Percentiles rank a stretch among this genome's conserved stretches.
Evolutionary conservation across 2,329 filamentous ascomycete genomes (phyloP).

Genomic region (Curvularia spicifera): DNA sequence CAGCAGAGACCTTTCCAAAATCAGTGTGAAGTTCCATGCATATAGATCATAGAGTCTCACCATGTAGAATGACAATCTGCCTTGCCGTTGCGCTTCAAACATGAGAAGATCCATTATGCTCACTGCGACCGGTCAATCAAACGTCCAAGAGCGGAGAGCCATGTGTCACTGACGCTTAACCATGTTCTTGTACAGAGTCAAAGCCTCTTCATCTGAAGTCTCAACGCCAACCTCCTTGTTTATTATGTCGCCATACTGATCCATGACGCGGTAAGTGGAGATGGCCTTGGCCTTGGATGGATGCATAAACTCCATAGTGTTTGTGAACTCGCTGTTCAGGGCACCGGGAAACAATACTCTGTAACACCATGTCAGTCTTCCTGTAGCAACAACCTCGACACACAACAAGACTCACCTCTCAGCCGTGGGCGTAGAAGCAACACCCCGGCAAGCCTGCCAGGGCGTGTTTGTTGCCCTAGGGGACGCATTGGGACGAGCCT

Average conservation of each 20-base stretch:
- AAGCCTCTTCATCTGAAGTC: conserved; percentile 67
- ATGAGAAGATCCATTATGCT: conserved; percentile 96
- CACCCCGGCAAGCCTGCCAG: conserved; percentile 59
- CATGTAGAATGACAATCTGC: conserved; percentile 97
- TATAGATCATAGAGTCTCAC: conserved; percentile 55
- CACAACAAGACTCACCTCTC: conserved; percentile 60
- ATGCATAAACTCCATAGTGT: conserved; percentile 75
- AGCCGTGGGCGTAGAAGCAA: conserved; percentile 65
- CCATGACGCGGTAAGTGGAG: conserved; percentile 88
- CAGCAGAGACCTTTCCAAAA: conserved; percentile 68
- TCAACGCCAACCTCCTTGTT: conserved; percentile 72
- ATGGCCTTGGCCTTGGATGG: conserved; percentile 74
- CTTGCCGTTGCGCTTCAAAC: conserved; percentile 96
- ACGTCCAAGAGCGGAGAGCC: not conserved
- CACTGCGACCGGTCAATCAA: conserved; percentile 49
- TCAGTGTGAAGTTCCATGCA: not conserved
- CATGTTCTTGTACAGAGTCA: conserved; percentile 70
- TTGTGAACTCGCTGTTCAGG: conserved; percentile 90
- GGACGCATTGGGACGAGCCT: conserved; percentile 25
- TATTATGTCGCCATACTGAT: conserved; percentile 84
- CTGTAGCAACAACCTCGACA: not conserved
- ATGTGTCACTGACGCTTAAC: conserved; percentile 55
- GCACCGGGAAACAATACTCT: conserved; percentile 86
- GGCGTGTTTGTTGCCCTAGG: conserved; percentile 21
- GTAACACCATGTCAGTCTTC: not conserved